These are phyloP conservation scores for Penicillium hesseltinei DNA, from an alignment of 2,329 filamentous ascomycete genomes.

Conservation along the genomic window DNA sequence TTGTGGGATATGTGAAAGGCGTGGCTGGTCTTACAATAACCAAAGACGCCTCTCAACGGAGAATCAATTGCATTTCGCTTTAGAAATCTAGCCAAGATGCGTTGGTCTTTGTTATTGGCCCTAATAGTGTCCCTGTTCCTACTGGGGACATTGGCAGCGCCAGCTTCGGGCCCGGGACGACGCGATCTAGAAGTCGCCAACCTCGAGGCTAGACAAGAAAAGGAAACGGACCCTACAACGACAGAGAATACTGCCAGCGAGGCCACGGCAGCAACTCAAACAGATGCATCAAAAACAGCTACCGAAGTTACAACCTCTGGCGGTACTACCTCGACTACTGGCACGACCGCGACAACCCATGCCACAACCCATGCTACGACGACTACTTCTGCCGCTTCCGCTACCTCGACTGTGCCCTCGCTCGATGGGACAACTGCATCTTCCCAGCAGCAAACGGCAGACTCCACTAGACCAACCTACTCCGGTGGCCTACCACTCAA, in stretches of 20 bases:
- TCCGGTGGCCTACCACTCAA: constrained; percentile 61
- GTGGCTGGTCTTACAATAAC: neutral
- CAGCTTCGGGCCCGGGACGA: constrained; percentile 2
- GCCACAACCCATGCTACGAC: constrained; percentile 12
- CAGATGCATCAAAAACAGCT: constrained; percentile 15
- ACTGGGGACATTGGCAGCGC: constrained; percentile 18
- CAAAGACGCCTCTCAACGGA: neutral
- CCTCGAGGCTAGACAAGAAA: neutral
- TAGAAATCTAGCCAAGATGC: constrained; percentile 13
- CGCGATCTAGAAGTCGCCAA: constrained; percentile 5
- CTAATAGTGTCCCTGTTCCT: constrained; percentile 14
- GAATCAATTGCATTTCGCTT: neutral
- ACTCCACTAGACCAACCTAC: constrained; percentile 22
- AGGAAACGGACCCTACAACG: constrained; percentile 1
- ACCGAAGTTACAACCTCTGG: constrained; percentile 5
- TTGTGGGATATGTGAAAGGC: constrained; percentile 1
- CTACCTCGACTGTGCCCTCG: constrained; percentile 27
- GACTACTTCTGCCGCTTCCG: constrained; percentile 10
- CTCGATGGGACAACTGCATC: constrained; percentile 22
- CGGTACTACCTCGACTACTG: constrained; percentile 10
- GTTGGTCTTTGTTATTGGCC: constrained; percentile 14
- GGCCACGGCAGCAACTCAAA: constrained; percentile 9
- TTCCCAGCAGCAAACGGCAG: constrained; percentile 3
- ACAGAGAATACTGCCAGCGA: constrained; percentile 4
- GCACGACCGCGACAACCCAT: neutral